Evolutionary conservation across 2,329 filamentous ascomycete species (phyloP).

Genomic region (Fusarium sp.): DNA sequence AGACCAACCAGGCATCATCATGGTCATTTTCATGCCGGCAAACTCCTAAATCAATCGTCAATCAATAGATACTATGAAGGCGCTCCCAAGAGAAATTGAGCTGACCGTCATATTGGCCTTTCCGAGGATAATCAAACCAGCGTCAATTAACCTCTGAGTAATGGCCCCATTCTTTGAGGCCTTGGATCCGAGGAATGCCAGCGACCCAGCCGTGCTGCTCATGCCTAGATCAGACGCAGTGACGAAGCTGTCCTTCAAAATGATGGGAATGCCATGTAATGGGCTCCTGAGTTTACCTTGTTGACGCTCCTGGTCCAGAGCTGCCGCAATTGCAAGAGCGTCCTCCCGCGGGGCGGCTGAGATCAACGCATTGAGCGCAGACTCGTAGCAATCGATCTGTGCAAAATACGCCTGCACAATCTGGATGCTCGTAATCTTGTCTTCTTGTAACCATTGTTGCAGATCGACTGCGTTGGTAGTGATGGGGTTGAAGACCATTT

Average conservation of each 20-base stretch:
- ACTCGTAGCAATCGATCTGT: slow-evolving; percentile 26
- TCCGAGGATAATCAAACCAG: slow-evolving; percentile 29
- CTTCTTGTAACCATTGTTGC: not conserved
- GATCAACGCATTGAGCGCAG: slow-evolving; percentile 32
- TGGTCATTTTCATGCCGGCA: slow-evolving; percentile 8
- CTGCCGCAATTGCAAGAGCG: slow-evolving; percentile 9
- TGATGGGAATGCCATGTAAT: slow-evolving; percentile 39
- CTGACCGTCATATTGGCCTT: slow-evolving; percentile 33
- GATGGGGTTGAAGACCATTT: not conserved
- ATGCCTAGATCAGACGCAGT: slow-evolving; percentile 22
- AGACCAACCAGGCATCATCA: slow-evolving; percentile 14
- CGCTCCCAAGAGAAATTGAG: not conserved
- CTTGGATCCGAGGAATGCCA: slow-evolving; percentile 28
- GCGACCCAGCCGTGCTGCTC: slow-evolving; percentile 27
- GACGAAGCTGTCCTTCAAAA: slow-evolving; percentile 35
- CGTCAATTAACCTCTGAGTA: slow-evolving; percentile 14
- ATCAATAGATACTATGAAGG: not conserved
- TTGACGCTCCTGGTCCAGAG: slow-evolving; percentile 30
- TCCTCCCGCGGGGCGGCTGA: slow-evolving; percentile 10
- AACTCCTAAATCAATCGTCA: slow-evolving; percentile 3
- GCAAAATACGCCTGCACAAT: slow-evolving; percentile 31
- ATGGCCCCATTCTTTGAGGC: slow-evolving; percentile 26
- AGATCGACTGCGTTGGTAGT: slow-evolving; percentile 14
- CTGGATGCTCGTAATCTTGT: slow-evolving; percentile 22
- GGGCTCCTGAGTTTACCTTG: slow-evolving; percentile 24